Conservation (phyloP, 2,329 filamentous ascomycete species). For the Alternaria arbusti region DNA sequence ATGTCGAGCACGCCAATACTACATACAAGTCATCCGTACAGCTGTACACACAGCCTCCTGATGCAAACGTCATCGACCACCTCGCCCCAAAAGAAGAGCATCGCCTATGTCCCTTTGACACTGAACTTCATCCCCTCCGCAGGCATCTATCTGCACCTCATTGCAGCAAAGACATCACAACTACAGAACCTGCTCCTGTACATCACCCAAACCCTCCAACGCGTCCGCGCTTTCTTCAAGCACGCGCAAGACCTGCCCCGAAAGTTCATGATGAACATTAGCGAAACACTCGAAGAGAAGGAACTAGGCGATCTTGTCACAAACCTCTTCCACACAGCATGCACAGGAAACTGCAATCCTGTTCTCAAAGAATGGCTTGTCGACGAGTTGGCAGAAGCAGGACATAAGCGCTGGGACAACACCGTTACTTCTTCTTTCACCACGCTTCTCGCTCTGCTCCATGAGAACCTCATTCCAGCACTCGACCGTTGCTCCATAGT, state of each 20-base stretch:
- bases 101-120: slow-evolving; percentile 70
- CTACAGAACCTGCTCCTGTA: slow-evolving; percentile 88
- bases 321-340: slow-evolving; percentile 81
- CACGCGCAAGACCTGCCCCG: slow-evolving; percentile 78
- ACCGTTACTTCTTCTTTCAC: slow-evolving; percentile 79
- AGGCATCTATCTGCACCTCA: slow-evolving; percentile 79
- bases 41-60: slow-evolving; percentile 78
- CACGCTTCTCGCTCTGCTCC: slow-evolving; percentile 76
- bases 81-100: slow-evolving; percentile 37
- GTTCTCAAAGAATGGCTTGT: slow-evolving; percentile 86
- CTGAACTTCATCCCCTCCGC: slow-evolving; percentile 81
- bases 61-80: slow-evolving; percentile 53
- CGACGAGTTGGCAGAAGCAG: slow-evolving; percentile 73
- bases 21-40: slow-evolving; percentile 74
- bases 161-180: slow-evolving; percentile 86
- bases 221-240: slow-evolving; percentile 83
- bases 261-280: slow-evolving; percentile 78
- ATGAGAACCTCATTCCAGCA: slow-evolving; percentile 87
- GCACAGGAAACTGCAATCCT: slow-evolving; percentile 79
- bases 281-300: slow-evolving; percentile 74
- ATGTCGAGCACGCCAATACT: slow-evolving; percentile 58
- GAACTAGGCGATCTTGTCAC: slow-evolving; percentile 71
- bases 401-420: slow-evolving; percentile 95
- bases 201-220: slow-evolving; percentile 77
- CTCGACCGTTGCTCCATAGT: slow-evolving; percentile 83